Evolutionary conservation across 2,329 filamentous ascomycete genomes (phyloP).

Genomic region (Aspergillus fijiensis): DNA sequence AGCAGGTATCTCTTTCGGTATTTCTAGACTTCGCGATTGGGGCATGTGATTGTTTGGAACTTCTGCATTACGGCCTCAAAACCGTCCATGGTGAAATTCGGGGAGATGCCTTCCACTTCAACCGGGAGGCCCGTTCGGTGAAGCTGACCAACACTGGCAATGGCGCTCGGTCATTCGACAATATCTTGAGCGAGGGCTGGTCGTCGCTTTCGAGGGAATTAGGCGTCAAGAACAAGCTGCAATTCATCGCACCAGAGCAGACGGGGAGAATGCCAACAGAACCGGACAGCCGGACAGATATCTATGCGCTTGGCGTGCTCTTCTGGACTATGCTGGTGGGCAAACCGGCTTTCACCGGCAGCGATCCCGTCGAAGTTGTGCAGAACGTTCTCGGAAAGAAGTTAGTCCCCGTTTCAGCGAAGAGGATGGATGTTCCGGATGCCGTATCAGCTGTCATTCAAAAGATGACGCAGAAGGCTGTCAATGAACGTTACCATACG

Average conservation of each 20-base stretch:
- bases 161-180: constrained; percentile 83
- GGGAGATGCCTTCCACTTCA: constrained; percentile 88
- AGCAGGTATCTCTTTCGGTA: constrained; percentile 66
- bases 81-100: constrained; percentile 89
- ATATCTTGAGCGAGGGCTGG: constrained; percentile 88
- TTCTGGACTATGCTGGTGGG: constrained; percentile 86
- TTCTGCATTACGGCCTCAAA: constrained; percentile 84
- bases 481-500: constrained; percentile 85
- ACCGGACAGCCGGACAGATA: constrained; percentile 87
- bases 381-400: constrained; percentile 81
- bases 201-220: constrained; percentile 76
- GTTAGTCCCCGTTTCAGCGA: constrained; percentile 71
- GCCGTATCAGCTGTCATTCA: constrained; percentile 79
- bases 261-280: constrained; percentile 90
- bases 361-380: constrained; percentile 82
- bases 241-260: constrained; percentile 92
- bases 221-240: constrained; percentile 82
- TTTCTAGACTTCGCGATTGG: constrained; percentile 93
- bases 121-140: constrained; percentile 66
- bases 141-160: constrained; percentile 84
- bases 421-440: constrained; percentile 80
- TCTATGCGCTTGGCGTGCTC: constrained; percentile 85
- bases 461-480: constrained; percentile 87
- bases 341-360: constrained; percentile 74
- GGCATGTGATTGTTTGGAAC: constrained; percentile 79